phyloP scores from a whole-genome alignment of 2,329 filamentous ascomycete species.

The Cladosporium colombiae region DNA sequence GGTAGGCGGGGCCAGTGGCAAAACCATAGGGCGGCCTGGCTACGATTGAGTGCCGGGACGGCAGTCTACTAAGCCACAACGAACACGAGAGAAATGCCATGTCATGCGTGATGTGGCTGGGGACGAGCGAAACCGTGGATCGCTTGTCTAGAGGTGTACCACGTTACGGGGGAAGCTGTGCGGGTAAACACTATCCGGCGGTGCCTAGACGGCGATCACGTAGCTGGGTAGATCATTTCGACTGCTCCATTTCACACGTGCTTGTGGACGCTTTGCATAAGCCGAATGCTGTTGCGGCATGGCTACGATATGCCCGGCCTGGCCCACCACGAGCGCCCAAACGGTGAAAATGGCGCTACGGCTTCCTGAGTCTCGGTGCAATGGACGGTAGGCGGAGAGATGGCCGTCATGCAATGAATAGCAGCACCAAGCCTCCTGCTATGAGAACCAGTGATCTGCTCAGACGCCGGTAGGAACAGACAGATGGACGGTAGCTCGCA shows the following conservation, averaged over 20 bases:
- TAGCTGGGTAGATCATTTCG: background rate
- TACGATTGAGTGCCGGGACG: background rate
- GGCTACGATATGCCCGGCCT: background rate
- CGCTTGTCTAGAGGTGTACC: background rate
- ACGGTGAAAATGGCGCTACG: background rate
- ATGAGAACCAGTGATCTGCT: background rate
- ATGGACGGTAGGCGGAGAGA: background rate
- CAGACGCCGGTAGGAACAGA: background rate
- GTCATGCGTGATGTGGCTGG: background rate
- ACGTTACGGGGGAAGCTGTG: background rate
- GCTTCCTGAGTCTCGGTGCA: background rate
- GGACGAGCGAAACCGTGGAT: background rate
- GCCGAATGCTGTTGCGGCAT: background rate
- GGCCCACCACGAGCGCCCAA: background rate
- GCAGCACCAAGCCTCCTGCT: background rate
- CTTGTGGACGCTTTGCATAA: background rate
- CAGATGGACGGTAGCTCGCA: background rate
- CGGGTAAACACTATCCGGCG: background rate
- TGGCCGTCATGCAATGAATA: background rate
- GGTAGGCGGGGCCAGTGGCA: background rate
- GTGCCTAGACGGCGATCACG: background rate
- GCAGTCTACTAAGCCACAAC: background rate
- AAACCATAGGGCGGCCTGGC: background rate
- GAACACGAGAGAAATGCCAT: background rate
- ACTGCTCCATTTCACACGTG: background rate